Percentiles rank a stretch among this genome's conserved stretches.
phyloP scores from a whole-genome alignment of 1,139 yeast species.

The Blastobotrys persicus region DNA sequence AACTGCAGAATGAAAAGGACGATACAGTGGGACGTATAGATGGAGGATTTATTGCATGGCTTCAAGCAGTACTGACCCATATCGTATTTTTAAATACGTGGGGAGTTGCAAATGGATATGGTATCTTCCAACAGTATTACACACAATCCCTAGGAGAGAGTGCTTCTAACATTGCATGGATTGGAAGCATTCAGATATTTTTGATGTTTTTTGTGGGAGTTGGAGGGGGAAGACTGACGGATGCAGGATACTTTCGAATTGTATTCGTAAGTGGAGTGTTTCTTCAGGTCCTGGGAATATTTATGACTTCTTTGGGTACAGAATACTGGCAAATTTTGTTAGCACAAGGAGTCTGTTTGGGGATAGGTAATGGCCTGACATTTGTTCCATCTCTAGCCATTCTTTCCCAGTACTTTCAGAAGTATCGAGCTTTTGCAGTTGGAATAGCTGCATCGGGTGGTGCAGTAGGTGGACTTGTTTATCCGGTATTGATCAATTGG shows the following conservation, averaged over 20 bases:
- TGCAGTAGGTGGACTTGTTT: conserved; percentile 44
- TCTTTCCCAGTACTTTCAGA: conserved; percentile 50
- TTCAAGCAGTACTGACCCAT: not conserved
- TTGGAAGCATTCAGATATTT: not conserved
- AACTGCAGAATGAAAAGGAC: not conserved
- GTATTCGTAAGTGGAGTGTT: not conserved
- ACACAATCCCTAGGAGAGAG: not conserved
- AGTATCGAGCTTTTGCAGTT: conserved; percentile 51
- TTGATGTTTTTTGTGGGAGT: not conserved
- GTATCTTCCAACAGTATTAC: not conserved
- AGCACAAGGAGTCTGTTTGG: conserved; percentile 54
- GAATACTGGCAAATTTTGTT: conserved; percentile 7
- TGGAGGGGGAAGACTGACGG: not conserved
- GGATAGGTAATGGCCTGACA: conserved; percentile 44
- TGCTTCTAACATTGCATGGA: not conserved
- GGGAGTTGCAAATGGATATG: not conserved
- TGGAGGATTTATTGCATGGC: not conserved
- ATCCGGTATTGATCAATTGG: conserved; percentile 33
- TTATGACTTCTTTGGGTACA: not conserved
- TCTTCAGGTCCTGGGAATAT: not conserved
- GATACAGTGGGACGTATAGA: not conserved
- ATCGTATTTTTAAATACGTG: not conserved
- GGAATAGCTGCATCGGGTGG: conserved; percentile 60
- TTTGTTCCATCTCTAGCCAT: conserved; percentile 42
- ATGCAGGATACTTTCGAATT: not conserved